These are phyloP conservation scores for Botryosphaeria dothidea DNA, from an alignment of 2,329 filamentous ascomycete species.

Conservation along the genomic window DNA sequence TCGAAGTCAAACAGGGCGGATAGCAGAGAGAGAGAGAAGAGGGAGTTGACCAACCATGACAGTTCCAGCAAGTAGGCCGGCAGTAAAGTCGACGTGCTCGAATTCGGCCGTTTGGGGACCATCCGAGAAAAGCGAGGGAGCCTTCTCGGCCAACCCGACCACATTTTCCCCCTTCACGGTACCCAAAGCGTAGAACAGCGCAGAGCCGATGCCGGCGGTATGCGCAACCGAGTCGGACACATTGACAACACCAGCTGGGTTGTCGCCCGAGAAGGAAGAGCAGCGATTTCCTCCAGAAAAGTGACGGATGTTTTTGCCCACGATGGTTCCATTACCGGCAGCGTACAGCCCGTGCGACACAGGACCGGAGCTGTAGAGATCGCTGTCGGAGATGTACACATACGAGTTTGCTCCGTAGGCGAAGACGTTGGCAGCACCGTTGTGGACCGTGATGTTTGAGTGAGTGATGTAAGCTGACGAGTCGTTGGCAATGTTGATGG, in stretches of 20 bases:
- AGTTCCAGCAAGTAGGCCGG: slow-evolving; percentile 32
- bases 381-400: slow-evolving; percentile 29
- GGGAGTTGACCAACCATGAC: slow-evolving; percentile 19
- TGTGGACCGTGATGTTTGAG: slow-evolving; percentile 36
- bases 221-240: slow-evolving; percentile 32
- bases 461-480: slow-evolving; percentile 29
- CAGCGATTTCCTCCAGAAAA: slow-evolving; percentile 34
- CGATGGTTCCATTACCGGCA: slow-evolving; percentile 33
- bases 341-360: slow-evolving; percentile 36
- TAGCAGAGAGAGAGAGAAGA: no score
- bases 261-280: slow-evolving; percentile 37
- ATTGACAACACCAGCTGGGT: slow-evolving; percentile 21
- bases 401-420: slow-evolving; percentile 31
- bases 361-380: slow-evolving; percentile 36
- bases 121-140: slow-evolving; percentile 31
- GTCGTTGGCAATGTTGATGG: slow-evolving; percentile 24
- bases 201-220: slow-evolving; percentile 28
- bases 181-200: slow-evolving; percentile 35
- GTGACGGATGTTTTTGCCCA: slow-evolving; percentile 26
- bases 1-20: no score
- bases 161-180: slow-evolving; percentile 31
- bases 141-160: slow-evolving; percentile 26
- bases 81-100: slow-evolving; percentile 26
- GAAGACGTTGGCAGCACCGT: slow-evolving; percentile 37
- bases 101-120: slow-evolving; percentile 27